Evolutionary conservation across 106 monocot genomes (phyloP).

Genomic region (Alisma plantagoaquatica): DNA sequence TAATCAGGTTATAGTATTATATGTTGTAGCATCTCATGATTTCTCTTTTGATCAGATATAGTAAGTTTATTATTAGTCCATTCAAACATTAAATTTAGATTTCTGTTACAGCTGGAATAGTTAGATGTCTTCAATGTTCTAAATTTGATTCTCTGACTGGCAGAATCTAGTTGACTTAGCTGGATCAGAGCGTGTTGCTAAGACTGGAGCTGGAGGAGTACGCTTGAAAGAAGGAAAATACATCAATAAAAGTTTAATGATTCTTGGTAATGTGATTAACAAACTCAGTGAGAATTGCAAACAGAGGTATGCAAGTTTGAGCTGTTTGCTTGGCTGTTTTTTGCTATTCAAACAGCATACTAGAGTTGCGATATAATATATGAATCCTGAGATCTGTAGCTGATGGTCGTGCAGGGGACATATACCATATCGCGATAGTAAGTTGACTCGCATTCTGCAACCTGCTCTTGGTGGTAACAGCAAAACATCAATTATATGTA

Average conservation of each 20-base stretch:
- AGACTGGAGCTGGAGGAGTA: slow-evolving; percentile 90
- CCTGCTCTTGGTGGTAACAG: slow-evolving; percentile 94
- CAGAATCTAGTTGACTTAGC: slow-evolving; percentile 97
- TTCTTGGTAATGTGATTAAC: slow-evolving; percentile 94
- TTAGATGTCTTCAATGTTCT: not conserved
- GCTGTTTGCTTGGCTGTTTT: no score
- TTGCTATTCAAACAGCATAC: no score
- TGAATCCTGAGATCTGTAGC: no score
- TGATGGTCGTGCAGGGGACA: slow-evolving; percentile 59
- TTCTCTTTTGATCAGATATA: no score
- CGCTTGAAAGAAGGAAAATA: slow-evolving; percentile 95
- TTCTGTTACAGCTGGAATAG: no score
- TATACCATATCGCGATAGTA: slow-evolving; percentile 95
- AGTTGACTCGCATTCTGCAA: slow-evolving; percentile 90
- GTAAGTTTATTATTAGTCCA: no score
- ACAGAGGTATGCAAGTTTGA: slow-evolving; percentile 45
- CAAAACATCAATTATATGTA: slow-evolving; percentile 93
- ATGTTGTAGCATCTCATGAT: no score
- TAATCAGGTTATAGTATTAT: no score
- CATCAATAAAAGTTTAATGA: slow-evolving; percentile 96
- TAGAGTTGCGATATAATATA: no score
- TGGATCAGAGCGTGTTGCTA: slow-evolving; percentile 89
- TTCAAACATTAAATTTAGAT: no score
- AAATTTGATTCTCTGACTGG: not conserved
- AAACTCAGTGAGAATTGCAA: slow-evolving; percentile 80